Evolutionary conservation across 1,284 basidiomycete species (phyloP).

Genomic region (Fomes fomentarius): DNA sequence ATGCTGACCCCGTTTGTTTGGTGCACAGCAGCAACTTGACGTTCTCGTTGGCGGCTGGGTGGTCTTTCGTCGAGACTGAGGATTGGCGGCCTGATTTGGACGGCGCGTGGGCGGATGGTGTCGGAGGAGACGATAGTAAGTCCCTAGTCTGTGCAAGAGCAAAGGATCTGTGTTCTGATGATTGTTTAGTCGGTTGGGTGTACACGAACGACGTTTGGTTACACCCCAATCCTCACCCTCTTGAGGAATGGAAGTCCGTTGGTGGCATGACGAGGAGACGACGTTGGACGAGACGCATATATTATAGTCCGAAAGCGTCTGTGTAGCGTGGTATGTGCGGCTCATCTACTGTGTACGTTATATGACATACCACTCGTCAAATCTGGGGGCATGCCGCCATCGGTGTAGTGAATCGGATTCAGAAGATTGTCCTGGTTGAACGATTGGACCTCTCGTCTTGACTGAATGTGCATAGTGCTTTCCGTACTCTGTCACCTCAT

Average conservation of each 20-base stretch:
- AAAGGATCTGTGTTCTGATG: background rate
- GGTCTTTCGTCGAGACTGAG: constrained; percentile 74
- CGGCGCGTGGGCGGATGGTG: constrained; percentile 52
- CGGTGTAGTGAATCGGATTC: no score
- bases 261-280: constrained; percentile 64
- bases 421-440: no score
- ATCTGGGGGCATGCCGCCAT: no score
- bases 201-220: constrained; percentile 78
- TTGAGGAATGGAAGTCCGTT: constrained; percentile 43
- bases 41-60: constrained; percentile 69
- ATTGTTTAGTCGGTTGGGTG: constrained; percentile 66
- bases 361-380: no score
- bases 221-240: constrained; percentile 45
- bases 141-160: no score
- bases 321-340: constrained; percentile 3
- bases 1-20: constrained; percentile 19
- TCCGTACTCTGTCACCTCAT: no score
- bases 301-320: constrained; percentile 36
- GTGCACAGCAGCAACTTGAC: constrained; percentile 71
- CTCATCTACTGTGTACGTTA: no score
- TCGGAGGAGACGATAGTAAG: constrained; percentile 51
- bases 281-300: constrained; percentile 68
- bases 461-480: no score
- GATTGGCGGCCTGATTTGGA: constrained; percentile 71
- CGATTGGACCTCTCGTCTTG: no score